phyloP scores from a whole-genome alignment of 441 rosid species.

The Populus hybrid region DNA sequence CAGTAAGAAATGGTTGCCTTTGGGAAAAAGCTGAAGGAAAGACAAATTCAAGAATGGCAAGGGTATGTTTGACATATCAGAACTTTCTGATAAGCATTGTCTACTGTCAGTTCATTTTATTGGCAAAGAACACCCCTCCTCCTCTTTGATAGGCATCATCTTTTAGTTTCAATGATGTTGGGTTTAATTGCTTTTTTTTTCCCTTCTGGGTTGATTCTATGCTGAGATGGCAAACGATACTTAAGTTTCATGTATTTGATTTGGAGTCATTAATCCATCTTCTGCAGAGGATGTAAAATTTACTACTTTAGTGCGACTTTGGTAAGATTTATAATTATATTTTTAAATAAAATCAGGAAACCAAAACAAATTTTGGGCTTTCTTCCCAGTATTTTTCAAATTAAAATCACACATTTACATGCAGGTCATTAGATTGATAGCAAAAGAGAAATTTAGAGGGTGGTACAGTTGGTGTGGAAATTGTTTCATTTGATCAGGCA shows the following conservation, averaged over 20 bases:
- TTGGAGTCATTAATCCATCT: conserved; percentile 5
- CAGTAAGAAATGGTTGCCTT: conserved; percentile 87
- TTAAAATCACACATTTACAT: neutral
- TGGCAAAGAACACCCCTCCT: too few relatives aligned
- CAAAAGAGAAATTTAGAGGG: neutral
- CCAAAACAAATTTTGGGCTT: neutral
- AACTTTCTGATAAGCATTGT: neutral
- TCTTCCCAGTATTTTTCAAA: neutral
- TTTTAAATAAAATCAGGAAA: neutral
- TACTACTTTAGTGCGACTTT: neutral
- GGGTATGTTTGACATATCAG: conserved; percentile 41
- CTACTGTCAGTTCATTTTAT: conserved; percentile 2
- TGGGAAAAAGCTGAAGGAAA: conserved; percentile 90
- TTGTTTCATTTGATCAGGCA: neutral
- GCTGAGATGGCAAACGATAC: neutral
- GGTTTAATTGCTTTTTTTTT: neutral
- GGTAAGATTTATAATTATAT: neutral
- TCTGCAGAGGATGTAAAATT: neutral
- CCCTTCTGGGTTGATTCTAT: neutral
- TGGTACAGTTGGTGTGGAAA: neutral
- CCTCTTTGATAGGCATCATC: too few relatives aligned
- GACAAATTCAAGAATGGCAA: conserved; percentile 88
- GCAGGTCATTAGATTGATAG: neutral
- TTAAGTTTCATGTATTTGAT: neutral
- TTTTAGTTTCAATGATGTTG: neutral